phyloP scores from a whole-genome alignment of 1,284 basidiomycete genomes.

The Wallemia hederae region DNA sequence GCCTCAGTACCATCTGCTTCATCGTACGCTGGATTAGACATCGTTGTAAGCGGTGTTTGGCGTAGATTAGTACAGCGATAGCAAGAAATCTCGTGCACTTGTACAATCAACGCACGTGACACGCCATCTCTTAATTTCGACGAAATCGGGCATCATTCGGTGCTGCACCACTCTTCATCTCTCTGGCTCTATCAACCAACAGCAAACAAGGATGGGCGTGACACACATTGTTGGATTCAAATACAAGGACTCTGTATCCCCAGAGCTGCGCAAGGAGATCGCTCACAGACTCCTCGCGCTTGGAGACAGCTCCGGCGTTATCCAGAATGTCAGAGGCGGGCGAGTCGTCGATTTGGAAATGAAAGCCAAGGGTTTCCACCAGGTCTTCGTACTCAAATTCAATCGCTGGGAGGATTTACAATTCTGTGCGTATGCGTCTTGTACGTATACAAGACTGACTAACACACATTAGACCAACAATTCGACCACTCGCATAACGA shows the following conservation, averaged over 20 bases:
- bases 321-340: neutral
- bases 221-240: neutral
- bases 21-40: no score
- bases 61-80: no score
- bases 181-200: no score
- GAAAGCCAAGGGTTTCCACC: neutral
- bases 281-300: neutral
- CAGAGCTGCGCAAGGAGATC: neutral
- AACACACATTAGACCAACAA: no score
- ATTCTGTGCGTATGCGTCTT: neutral
- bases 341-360: neutral
- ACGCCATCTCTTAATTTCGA: neutral
- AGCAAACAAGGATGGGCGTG: neutral
- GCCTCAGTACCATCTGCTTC: no score
- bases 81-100: no score
- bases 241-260: neutral
- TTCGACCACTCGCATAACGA: constrained; percentile 3
- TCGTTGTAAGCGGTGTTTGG: no score
- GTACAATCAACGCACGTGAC: no score
- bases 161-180: neutral
- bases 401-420: neutral
- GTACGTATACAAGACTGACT: no score
- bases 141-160: neutral
- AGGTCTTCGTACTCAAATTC: neutral
- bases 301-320: neutral